These are phyloP conservation scores for Fusarium oligoseptatum DNA, from an alignment of 2,329 filamentous ascomycete genomes.

Conservation along the genomic window DNA sequence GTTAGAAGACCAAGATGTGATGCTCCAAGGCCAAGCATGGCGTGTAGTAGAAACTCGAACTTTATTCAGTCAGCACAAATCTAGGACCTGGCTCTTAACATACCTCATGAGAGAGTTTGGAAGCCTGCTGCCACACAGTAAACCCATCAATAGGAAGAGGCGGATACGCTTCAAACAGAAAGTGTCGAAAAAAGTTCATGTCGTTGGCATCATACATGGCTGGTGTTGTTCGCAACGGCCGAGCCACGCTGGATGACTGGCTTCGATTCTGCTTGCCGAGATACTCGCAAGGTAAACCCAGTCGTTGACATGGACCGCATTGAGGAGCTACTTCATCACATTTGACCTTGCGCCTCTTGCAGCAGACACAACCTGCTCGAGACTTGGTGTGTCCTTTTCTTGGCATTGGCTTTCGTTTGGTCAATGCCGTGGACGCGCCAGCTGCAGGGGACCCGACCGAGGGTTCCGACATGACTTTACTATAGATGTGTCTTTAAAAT, in stretches of 20 bases:
- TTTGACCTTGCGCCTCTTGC: slow-evolving; percentile 60
- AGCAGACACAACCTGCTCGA: slow-evolving; percentile 50
- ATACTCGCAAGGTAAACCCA: slow-evolving; percentile 55
- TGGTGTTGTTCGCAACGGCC: slow-evolving; percentile 36
- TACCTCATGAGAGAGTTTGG: slow-evolving; percentile 55
- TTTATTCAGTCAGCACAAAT: too few relatives aligned
- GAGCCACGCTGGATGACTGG: slow-evolving; percentile 14
- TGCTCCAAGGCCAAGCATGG: slow-evolving; percentile 57
- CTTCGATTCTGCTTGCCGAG: slow-evolving; percentile 14
- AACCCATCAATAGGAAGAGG: slow-evolving; percentile 54
- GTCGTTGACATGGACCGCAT: slow-evolving; percentile 53
- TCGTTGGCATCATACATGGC: slow-evolving; percentile 57
- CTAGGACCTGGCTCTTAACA: background rate
- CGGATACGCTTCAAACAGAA: slow-evolving; percentile 60
- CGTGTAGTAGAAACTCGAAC: slow-evolving; percentile 55
- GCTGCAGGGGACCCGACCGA: background rate
- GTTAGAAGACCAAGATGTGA: slow-evolving; percentile 52
- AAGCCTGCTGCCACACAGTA: slow-evolving; percentile 53
- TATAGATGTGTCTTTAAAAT: background rate
- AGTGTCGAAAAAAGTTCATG: slow-evolving; percentile 67
- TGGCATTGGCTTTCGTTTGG: slow-evolving; percentile 49
- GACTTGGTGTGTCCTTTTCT: slow-evolving; percentile 54
- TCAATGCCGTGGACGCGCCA: background rate
- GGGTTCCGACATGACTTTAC: slow-evolving; percentile 6
- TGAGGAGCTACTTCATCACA: slow-evolving; percentile 54